These are phyloP conservation scores for Sechiopsis laciniata DNA, from an alignment of 306 rosid species.

Conservation along the genomic window DNA sequence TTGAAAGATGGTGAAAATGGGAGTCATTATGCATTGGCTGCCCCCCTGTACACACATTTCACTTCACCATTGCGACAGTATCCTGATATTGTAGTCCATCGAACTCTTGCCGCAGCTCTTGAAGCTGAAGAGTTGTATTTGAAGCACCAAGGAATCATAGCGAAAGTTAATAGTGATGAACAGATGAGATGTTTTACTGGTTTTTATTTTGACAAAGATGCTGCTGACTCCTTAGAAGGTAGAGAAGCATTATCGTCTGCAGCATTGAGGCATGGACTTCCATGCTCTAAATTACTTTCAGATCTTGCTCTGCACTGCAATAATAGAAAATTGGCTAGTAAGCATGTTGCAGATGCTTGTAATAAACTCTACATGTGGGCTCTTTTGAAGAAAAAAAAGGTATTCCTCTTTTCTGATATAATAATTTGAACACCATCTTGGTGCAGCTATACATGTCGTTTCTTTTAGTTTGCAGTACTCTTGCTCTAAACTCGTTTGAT, in stretches of 20 bases:
- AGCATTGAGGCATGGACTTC: conserved; percentile 62
- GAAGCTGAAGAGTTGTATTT: conserved; percentile 73
- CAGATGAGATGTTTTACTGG: conserved; percentile 63
- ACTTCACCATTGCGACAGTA: conserved; percentile 84
- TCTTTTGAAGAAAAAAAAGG: conserved; percentile 63
- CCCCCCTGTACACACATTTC: conserved; percentile 81
- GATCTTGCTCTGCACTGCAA: conserved; percentile 64
- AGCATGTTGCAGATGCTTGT: conserved; percentile 70
- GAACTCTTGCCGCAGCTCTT: conserved; percentile 62
- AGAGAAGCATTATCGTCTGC: conserved; percentile 58
- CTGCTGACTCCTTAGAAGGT: conserved; percentile 63
- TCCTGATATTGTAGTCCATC: conserved; percentile 91
- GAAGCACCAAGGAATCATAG: conserved; percentile 35
- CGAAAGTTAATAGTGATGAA: conserved; percentile 28
- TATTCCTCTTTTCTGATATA: conserved; percentile 23
- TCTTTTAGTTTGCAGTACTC: neutral
- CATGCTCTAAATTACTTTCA: conserved; percentile 41
- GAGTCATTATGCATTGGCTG: conserved; percentile 75
- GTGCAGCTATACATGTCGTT: neutral
- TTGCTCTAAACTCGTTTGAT: neutral
- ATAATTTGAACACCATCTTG: neutral
- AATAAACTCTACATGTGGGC: conserved; percentile 73
- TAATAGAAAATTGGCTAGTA: conserved; percentile 65
- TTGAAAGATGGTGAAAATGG: conserved; percentile 46
- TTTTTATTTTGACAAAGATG: conserved; percentile 46